phyloP scores from a whole-genome alignment of 192 early-diverging fungal genomes.

The Coemansia sp. region DNA sequence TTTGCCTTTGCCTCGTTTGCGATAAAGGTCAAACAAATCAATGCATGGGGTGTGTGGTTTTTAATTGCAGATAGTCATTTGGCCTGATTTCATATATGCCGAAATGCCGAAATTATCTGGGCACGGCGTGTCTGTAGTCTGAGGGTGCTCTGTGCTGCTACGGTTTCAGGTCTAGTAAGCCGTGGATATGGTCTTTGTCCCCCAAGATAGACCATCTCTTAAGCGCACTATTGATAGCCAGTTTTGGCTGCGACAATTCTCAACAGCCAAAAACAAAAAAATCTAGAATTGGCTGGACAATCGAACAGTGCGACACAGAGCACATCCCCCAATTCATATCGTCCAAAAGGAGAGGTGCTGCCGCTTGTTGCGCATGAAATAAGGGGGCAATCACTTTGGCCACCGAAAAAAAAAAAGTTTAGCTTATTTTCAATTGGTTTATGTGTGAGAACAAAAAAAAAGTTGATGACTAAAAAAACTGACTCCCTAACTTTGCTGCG shows the following conservation, averaged over 20 bases:
- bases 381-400: neutral
- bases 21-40: neutral
- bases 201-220: neutral
- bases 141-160: neutral
- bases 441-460: no score
- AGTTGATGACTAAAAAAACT: no score
- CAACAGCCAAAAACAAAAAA: neutral
- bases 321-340: neutral
- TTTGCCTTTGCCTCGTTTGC: neutral
- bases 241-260: neutral
- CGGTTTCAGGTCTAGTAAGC: neutral
- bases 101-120: neutral
- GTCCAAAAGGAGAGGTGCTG: neutral
- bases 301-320: neutral
- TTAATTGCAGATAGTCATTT: neutral
- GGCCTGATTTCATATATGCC: neutral
- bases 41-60: neutral
- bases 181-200: neutral
- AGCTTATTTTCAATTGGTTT: neutral
- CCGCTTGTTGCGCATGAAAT: neutral
- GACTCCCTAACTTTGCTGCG: neutral
- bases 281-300: no score
- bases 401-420: neutral
- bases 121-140: neutral
- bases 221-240: neutral